phyloP scores from a whole-genome alignment of 257 asterid species.

The Solanum virginianum region DNA sequence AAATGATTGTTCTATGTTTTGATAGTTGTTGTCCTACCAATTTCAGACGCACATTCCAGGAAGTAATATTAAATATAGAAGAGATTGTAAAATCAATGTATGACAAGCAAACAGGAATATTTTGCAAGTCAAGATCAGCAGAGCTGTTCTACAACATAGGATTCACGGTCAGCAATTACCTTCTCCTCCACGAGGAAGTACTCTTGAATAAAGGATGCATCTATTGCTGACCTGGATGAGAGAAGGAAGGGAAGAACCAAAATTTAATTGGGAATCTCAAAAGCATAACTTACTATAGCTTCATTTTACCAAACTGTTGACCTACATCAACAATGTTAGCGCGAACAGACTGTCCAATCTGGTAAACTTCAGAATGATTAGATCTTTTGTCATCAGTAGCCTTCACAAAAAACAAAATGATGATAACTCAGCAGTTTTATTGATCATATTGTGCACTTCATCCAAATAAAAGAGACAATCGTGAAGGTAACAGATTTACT shows the following conservation, averaged over 20 bases:
- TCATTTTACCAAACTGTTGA: neutral
- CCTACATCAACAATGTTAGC: too few relatives aligned
- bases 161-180: slow-evolving; percentile 25
- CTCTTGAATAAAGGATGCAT: slow-evolving; percentile 82
- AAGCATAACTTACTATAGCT: neutral
- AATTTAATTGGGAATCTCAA: neutral
- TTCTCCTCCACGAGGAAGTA: slow-evolving; percentile 77
- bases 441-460: neutral
- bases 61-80: neutral
- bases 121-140: neutral
- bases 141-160: neutral
- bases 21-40: neutral
- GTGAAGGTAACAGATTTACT: neutral
- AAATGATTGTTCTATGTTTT: neutral
- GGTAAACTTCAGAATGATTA: slow-evolving; percentile 62
- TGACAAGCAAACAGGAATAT: neutral
- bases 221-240: slow-evolving; percentile 50
- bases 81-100: neutral
- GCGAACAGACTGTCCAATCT: slow-evolving; percentile 87
- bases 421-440: neutral
- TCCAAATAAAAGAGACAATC: neutral
- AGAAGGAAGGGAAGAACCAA: slow-evolving; percentile 2
- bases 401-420: slow-evolving; percentile 23
- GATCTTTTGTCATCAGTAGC: slow-evolving; percentile 64
- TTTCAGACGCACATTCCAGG: neutral